Percentiles rank a stretch among this genome's conserved stretches.
Evolutionary conservation across 352 stramenopile species (phyloP).

Genomic region (Thraustochytrium sp.): DNA sequence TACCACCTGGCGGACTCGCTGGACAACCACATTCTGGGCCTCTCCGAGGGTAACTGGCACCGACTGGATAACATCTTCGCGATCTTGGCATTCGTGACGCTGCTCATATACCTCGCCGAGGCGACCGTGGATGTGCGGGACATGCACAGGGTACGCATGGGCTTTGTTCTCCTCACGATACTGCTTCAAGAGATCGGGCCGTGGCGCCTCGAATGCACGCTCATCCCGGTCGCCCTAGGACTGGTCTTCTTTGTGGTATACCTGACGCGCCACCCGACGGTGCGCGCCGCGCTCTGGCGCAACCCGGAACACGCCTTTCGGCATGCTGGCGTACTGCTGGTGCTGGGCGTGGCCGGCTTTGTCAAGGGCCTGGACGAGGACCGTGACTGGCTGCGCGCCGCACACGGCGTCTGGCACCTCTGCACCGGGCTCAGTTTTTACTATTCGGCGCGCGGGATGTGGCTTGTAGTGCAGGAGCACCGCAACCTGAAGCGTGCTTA

Average conservation of each 20-base stretch:
- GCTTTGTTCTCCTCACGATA: neutral
- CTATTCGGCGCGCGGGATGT: neutral
- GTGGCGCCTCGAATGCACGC: conserved; percentile 29
- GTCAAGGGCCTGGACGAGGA: conserved; percentile 18
- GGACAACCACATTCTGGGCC: neutral
- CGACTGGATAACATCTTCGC: conserved; percentile 45
- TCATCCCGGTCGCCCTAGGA: neutral
- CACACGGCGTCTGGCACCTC: conserved; percentile 35
- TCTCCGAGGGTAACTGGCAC: conserved; percentile 43
- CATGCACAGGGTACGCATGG: neutral
- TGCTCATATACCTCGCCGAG: neutral
- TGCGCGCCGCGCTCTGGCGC: neutral
- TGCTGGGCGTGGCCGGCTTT: conserved; percentile 16
- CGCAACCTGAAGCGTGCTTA: neutral
- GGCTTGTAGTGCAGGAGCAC: neutral
- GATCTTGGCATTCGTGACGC: neutral
- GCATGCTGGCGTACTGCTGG: neutral
- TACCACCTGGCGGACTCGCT: conserved; percentile 25
- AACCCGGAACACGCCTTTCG: neutral
- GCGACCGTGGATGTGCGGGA: neutral
- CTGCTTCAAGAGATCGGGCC: conserved; percentile 42
- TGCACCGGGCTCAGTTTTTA: neutral
- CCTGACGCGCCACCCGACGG: neutral
- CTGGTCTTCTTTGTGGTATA: neutral
- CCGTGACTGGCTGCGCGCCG: neutral